These are phyloP conservation scores for Arctium minus DNA, from an alignment of 129 eudicot genomes.

Conservation along the genomic window DNA sequence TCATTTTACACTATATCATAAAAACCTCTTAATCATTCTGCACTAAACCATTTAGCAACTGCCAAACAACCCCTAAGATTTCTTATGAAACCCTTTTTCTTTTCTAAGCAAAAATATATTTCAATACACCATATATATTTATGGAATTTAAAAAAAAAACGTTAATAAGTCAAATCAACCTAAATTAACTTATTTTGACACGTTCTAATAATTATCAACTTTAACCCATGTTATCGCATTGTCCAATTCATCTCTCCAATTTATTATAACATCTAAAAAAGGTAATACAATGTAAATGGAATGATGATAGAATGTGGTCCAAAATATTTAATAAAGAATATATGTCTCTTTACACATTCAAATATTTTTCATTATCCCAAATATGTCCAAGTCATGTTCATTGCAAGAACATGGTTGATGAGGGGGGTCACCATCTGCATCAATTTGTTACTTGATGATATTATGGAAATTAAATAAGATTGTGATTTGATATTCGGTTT, in stretches of 20 bases:
- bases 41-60: no score
- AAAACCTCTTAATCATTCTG: no score
- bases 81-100: no score
- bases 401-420: slow-evolving; percentile 25
- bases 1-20: no score
- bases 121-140: no score
- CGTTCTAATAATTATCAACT: no score
- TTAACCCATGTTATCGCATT: not conserved
- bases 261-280: not conserved
- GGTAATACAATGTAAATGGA: not conserved
- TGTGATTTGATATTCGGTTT: not conserved
- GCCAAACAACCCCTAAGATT: no score
- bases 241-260: not conserved
- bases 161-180: no score
- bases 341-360: not conserved
- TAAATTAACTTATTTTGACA: not conserved
- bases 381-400: slow-evolving; percentile 13
- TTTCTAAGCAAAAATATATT: no score
- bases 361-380: slow-evolving; percentile 15
- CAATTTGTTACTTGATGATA: not conserved
- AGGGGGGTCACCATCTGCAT: slow-evolving; percentile 32
- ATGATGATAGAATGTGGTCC: slow-evolving; percentile 14
- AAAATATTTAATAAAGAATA: slow-evolving; percentile 6
- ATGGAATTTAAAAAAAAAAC: no score
- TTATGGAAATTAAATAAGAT: not conserved